A percentile compares a stretch with the other conserved stretches of the same genome.
Conservation (phyloP, 225 moss, liverwort and hornwort species). For the Bryum argenteum region DNA sequence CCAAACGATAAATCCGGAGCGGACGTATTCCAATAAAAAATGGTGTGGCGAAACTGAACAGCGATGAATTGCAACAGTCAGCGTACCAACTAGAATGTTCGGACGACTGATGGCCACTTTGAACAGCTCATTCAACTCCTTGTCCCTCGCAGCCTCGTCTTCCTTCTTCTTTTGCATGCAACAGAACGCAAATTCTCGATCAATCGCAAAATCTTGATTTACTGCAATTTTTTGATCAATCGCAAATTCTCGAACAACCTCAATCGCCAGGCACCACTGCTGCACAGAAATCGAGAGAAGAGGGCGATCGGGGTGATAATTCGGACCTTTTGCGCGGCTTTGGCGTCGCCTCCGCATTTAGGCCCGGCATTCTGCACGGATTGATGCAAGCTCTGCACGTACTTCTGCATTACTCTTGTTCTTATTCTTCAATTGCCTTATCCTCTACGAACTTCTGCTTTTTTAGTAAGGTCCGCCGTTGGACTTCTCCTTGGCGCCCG, state of each 20-base stretch:
- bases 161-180: constrained; percentile 75
- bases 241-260: no score
- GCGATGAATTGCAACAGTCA: constrained; percentile 18
- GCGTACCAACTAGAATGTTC: constrained; percentile 78
- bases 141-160: constrained; percentile 74
- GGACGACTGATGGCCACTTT: constrained; percentile 96
- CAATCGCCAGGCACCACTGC: background rate
- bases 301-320: background rate
- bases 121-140: constrained; percentile 92
- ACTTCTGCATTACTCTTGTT: constrained; percentile 99
- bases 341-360: constrained; percentile 65
- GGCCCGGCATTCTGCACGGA: constrained; percentile 50
- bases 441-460: constrained; percentile 99
- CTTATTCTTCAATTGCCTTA: constrained; percentile 96
- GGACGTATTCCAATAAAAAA: background rate
- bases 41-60: background rate
- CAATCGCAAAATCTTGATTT: background rate
- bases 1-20: background rate
- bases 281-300: background rate
- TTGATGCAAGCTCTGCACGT: constrained; percentile 56
- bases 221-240: no score
- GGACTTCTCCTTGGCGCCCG: constrained; percentile 75
- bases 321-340: constrained; percentile 71
- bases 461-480: constrained; percentile 94
- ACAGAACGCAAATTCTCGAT: background rate